Percentiles rank a stretch among this genome's conserved stretches.
These are phyloP conservation scores for Breviolum minutum DNA, from an alignment of 73 alveolate species.

Conservation along the genomic window DNA sequence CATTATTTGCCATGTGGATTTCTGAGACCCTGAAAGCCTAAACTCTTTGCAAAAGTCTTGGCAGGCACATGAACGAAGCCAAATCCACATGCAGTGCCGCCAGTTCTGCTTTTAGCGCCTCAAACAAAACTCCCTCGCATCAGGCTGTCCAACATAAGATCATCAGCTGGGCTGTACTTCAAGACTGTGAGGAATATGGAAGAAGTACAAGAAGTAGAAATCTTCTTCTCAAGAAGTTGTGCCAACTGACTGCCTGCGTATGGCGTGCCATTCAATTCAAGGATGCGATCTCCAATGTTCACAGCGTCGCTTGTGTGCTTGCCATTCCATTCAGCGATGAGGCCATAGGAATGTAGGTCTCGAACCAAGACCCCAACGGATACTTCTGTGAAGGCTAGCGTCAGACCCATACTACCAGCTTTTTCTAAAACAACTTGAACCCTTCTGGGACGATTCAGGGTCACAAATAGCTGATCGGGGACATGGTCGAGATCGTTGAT, in stretches of 20 bases:
- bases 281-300: neutral
- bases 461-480: neutral
- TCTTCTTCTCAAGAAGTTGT: neutral
- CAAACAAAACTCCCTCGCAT: neutral
- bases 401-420: neutral
- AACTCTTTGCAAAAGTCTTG: too few species aligned
- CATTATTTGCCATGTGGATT: too few species aligned
- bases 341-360: neutral
- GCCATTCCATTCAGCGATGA: neutral
- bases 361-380: slow-evolving; percentile 25
- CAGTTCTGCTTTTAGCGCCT: neutral
- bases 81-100: too few species aligned
- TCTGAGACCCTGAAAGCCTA: too few species aligned
- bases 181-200: neutral
- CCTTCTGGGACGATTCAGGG: neutral
- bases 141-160: neutral
- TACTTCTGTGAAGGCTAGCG: neutral
- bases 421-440: neutral
- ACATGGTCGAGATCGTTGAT: neutral
- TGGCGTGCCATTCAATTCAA: neutral
- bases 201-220: neutral
- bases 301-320: neutral
- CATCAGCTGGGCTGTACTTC: neutral
- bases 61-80: too few species aligned
- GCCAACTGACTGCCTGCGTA: neutral